Conservation (phyloP, 805 yeast species). For the Priceomyces fermenticarens region DNA sequence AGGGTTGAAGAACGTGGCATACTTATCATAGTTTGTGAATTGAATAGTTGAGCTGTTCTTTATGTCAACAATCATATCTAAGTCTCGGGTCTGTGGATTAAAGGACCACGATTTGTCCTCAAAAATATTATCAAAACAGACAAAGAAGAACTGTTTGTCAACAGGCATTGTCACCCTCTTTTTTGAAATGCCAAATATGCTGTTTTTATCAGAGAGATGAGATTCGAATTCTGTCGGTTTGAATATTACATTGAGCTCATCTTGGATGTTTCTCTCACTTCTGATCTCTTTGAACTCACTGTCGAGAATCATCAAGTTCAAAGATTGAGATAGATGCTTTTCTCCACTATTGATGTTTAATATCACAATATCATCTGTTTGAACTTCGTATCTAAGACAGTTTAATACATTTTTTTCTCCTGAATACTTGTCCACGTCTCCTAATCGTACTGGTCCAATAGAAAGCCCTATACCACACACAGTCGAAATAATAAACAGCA, state of each 20-base stretch:
- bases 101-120: slow-evolving; percentile 43
- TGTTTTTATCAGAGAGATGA: slow-evolving; percentile 5
- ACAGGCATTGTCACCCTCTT: slow-evolving; percentile 8
- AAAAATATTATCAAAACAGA: slow-evolving; percentile 43
- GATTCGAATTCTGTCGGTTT: slow-evolving; percentile 26
- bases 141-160: slow-evolving; percentile 24
- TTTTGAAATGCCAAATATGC: not conserved
- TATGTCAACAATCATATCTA: slow-evolving; percentile 32
- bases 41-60: slow-evolving; percentile 32
- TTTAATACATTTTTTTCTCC: slow-evolving; percentile 26
- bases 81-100: slow-evolving; percentile 27
- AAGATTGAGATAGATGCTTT: slow-evolving; percentile 26
- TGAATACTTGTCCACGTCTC: slow-evolving; percentile 27
- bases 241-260: slow-evolving; percentile 32
- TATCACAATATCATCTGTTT: slow-evolving; percentile 35
- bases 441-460: slow-evolving; percentile 31
- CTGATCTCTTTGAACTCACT: slow-evolving; percentile 34
- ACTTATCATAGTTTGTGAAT: slow-evolving; percentile 33
- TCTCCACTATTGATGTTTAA: slow-evolving; percentile 30
- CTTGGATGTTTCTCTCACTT: slow-evolving; percentile 24
- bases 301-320: slow-evolving; percentile 37
- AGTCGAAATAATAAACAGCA: not conserved
- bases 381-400: slow-evolving; percentile 36
- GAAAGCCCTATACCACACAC: slow-evolving; percentile 29
- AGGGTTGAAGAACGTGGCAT: slow-evolving; percentile 30